Conservation (phyloP, 1,284 basidiomycete genomes). For the Mycosarcoma mackinlayi region DNA sequence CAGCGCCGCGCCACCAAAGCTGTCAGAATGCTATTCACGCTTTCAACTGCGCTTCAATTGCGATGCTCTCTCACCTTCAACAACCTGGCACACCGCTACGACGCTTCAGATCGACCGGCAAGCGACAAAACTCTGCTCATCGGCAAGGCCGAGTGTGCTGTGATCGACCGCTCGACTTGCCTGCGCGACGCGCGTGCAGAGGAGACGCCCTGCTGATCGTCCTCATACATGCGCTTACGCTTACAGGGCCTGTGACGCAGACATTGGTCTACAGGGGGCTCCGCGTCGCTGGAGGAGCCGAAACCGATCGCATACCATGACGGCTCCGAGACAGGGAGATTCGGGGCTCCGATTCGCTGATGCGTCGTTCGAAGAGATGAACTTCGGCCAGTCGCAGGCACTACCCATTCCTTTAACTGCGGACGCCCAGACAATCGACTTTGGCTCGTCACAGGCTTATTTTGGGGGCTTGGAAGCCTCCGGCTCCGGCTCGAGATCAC, state of each 20-base stretch:
- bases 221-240: no score
- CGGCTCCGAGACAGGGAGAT: background rate
- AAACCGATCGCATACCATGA: background rate
- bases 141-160: no score
- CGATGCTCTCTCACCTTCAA: background rate
- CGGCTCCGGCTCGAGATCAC: background rate
- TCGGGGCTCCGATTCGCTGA: background rate
- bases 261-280: no score
- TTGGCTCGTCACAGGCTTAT: slow-evolving; percentile 10
- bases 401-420: background rate
- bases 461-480: slow-evolving; percentile 6
- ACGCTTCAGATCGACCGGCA: background rate
- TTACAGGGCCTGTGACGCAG: no score
- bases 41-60: no score
- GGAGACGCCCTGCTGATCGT: no score
- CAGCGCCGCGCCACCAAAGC: no score
- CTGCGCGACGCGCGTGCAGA: no score
- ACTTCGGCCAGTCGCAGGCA: slow-evolving; percentile 4
- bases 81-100: no score
- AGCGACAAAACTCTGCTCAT: no score
- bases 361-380: slow-evolving; percentile 1
- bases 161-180: no score
- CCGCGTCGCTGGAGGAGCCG: no score
- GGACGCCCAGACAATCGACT: slow-evolving; percentile 19
- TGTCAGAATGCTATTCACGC: slow-evolving; percentile 7